Evolutionary conservation across 805 yeast species (phyloP), one percentile per base, ranked within the genome.

Genomic region (Myxozyma nipponensis): DNA sequence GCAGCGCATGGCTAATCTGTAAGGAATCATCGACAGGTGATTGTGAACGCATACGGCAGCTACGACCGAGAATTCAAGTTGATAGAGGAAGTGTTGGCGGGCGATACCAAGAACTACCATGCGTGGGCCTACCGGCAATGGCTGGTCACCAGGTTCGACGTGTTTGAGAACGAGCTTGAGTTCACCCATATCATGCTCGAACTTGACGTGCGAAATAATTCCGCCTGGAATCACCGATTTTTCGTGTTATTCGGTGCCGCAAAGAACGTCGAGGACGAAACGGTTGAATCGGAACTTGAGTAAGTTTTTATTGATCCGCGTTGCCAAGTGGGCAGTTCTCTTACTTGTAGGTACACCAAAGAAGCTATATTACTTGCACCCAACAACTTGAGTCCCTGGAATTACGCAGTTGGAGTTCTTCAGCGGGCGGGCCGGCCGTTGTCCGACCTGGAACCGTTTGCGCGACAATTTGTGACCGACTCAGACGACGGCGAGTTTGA

Each of bases 91-190:
- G 84, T 91, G 84, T 67, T 93, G 3, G 78, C 77, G 10, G 84
- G 81, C 43, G 98, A 93, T 63, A 66, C 83, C 3, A 93, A 93
- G 64, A 93, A 93, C 70, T 95, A 93, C 67, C 98, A 93, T 62
- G 96, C 90, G 4, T 93, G 98, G 98, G 79, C 96, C 0, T 87
- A 89, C 61, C 71, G 91, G 46, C 84, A 85, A 60, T 90, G 97
- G 97, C 69, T 86, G 21, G 83, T 84, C 7, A 72, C 74, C 34
- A 72, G 72, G 58, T 83, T 83, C 56, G 64, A 72, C 1, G 70
- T 79, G 37, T 81, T 69, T 59, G 68, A 71, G 38, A 62, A 61
- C 23, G 95, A 88, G 63, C 55, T 81, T 15, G 63, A 62, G 4
- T 84, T 78, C 62, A 75, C 79, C 0, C 72, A 75, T 3, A 49